These are phyloP conservation scores for Stachybotrys chartarum DNA, from an alignment of 2,329 filamentous ascomycete genomes.

Conservation along the genomic window DNA sequence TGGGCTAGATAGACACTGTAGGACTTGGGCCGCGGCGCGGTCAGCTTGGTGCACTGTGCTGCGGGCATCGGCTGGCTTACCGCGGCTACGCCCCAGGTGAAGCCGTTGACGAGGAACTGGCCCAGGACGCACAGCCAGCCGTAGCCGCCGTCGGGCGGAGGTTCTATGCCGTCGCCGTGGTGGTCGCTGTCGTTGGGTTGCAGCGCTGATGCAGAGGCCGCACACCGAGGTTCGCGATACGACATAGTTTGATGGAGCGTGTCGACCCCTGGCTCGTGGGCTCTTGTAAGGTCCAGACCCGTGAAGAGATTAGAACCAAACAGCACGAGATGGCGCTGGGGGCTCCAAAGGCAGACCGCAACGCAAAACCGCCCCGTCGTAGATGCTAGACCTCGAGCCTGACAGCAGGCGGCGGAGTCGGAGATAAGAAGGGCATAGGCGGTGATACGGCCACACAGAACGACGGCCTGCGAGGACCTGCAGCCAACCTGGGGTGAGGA, in stretches of 20 bases:
- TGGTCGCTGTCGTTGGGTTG: not conserved
- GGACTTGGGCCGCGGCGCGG: not conserved
- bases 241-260: not conserved
- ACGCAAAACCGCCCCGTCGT: no score
- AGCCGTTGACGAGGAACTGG: constrained; percentile 1
- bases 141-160: constrained; percentile 1
- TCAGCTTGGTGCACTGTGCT: not conserved
- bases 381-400: no score
- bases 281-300: not conserved
- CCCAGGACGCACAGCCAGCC: constrained; percentile 1
- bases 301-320: no score
- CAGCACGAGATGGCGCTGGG: not conserved
- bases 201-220: not conserved
- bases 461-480: no score
- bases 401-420: no score
- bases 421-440: no score
- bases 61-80: not conserved
- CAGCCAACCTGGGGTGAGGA: no score
- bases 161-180: not conserved
- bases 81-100: constrained; percentile 1
- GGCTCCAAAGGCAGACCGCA: no score
- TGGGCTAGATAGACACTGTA: constrained; percentile 1
- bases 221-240: not conserved
- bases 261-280: not conserved
- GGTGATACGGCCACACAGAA: no score